phyloP scores from a whole-genome alignment of 257 asterid genomes.

The Primulina tabacum region DNA sequence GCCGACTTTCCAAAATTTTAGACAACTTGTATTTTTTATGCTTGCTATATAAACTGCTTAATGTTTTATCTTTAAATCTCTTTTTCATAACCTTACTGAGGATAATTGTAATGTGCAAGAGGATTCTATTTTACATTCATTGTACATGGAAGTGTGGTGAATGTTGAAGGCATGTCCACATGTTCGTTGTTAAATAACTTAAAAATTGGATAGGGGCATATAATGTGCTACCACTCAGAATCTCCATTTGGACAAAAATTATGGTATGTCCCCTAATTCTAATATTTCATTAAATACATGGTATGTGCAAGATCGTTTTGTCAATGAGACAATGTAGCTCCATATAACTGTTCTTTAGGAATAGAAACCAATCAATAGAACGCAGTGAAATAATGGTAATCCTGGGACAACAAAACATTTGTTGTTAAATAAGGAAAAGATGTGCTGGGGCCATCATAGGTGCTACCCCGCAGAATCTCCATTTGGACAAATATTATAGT shows the following conservation, averaged over 20 bases:
- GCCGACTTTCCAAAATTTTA: slow-evolving; percentile 18
- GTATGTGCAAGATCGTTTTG: background rate
- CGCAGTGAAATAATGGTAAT: too few species aligned
- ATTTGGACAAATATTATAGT: background rate
- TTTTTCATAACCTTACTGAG: slow-evolving; percentile 5
- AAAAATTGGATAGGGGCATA: slow-evolving; percentile 7
- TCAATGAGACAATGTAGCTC: background rate
- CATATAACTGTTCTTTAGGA: background rate
- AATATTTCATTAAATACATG: background rate
- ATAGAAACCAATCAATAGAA: background rate
- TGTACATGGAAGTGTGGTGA: background rate
- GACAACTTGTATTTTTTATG: slow-evolving; percentile 16
- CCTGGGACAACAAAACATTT: background rate
- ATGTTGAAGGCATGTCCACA: background rate
- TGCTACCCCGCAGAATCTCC: background rate
- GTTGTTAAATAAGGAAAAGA: background rate
- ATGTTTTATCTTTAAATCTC: background rate
- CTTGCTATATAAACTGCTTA: slow-evolving; percentile 15
- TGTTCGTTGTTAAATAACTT: background rate
- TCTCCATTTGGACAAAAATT: background rate
- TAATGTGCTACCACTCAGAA: background rate
- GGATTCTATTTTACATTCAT: slow-evolving; percentile 8
- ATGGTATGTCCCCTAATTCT: background rate
- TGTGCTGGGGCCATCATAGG: background rate
- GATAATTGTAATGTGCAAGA: slow-evolving; percentile 1